Evolutionary conservation across 1,284 basidiomycete species (phyloP).

Genomic region (Tilletia caries): DNA sequence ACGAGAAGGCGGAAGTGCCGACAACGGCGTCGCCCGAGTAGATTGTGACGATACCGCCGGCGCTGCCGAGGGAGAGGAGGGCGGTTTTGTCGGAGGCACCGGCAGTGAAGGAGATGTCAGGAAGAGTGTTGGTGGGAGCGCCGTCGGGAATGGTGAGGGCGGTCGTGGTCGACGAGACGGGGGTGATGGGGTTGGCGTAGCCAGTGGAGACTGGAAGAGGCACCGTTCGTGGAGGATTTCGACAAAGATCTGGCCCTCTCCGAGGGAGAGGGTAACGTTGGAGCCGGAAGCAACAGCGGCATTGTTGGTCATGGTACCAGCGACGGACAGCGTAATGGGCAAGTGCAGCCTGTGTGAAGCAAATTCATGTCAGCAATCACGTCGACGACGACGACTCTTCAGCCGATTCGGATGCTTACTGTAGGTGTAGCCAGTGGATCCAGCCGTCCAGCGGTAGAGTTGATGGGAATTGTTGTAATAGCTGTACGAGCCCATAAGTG

Average conservation of each 20-base stretch:
- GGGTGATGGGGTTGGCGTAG: not conserved
- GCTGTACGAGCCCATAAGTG: not conserved
- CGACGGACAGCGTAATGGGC: not conserved
- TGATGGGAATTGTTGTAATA: not conserved
- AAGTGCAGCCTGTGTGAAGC: not conserved
- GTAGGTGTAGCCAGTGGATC: conserved; percentile 9
- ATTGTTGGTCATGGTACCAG: not conserved
- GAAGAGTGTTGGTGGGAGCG: not conserved
- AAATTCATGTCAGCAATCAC: too few relatives aligned
- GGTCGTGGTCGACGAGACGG: not conserved
- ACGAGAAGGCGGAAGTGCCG: not conserved
- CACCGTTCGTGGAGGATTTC: not conserved
- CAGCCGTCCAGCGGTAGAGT: conserved; percentile 4
- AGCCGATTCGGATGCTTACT: too few relatives aligned
- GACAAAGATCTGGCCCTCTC: not conserved
- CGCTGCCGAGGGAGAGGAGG: not conserved
- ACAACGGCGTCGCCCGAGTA: not conserved
- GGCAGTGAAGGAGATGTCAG: conserved; percentile 3
- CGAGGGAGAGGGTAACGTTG: not conserved
- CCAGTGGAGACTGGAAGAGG: not conserved
- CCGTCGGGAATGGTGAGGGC: not conserved
- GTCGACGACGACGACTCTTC: not conserved
- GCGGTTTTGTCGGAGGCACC: not conserved
- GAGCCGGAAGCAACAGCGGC: not conserved
- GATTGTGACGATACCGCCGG: not conserved